Evolutionary conservation across 148 eudicot genomes (phyloP).

Genomic region (Chenopodium album): DNA sequence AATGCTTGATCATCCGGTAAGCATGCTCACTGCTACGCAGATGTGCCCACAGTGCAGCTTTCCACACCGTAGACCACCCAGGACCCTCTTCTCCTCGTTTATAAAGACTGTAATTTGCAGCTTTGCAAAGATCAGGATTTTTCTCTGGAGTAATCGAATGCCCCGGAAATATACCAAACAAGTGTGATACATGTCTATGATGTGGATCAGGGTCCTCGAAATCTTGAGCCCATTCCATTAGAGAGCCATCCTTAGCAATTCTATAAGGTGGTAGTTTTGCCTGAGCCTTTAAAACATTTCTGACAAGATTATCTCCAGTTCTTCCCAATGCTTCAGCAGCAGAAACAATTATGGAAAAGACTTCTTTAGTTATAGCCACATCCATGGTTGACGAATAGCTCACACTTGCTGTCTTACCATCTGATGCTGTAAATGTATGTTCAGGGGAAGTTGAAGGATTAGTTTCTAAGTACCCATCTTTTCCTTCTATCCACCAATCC

Average conservation of each 20-base stretch:
- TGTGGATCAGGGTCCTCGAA: constrained; percentile 70
- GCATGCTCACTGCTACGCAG: constrained; percentile 60
- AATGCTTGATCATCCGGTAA: constrained; percentile 75
- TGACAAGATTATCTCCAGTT: constrained; percentile 49
- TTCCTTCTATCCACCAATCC: constrained; percentile 82
- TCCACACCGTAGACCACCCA: constrained; percentile 92
- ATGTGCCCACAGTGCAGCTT: constrained; percentile 77
- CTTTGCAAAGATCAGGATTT: constrained; percentile 77
- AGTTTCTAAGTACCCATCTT: constrained; percentile 61
- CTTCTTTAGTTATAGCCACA: constrained; percentile 69
- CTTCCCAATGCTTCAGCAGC: constrained; percentile 76
- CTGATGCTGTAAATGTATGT: constrained; percentile 65
- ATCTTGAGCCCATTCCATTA: constrained; percentile 88
- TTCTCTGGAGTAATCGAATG: constrained; percentile 60
- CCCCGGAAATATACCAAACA: constrained; percentile 86
- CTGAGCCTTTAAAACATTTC: constrained; percentile 60
- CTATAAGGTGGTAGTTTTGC: constrained; percentile 49
- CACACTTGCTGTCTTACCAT: constrained; percentile 78
- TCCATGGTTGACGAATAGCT: constrained; percentile 94
- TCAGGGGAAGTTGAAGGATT: constrained; percentile 95
- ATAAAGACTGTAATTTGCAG: constrained; percentile 55
- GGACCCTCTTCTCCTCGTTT: constrained; percentile 90
- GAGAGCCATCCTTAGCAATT: constrained; percentile 65
- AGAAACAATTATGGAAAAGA: constrained; percentile 54
- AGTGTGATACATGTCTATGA: constrained; percentile 84